Evolutionary conservation across 139 green algal species (phyloP), one percentile per base, ranked within the genome.

Genomic region (Chlamydomonas incerta): DNA sequence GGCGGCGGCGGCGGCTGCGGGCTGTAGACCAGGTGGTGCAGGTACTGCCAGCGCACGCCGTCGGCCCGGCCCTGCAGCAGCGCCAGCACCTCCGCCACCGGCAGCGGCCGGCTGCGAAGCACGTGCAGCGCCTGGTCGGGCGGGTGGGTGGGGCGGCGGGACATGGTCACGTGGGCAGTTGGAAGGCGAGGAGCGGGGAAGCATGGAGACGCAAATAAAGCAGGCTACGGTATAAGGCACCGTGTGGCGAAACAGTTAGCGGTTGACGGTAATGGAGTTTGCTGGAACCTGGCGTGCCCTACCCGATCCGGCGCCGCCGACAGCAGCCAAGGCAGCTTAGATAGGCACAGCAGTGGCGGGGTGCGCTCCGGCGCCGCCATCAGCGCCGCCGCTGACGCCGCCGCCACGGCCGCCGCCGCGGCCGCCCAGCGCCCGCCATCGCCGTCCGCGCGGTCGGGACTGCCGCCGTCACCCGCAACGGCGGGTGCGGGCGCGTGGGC

Each of bases 11-110:
- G n/a, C n/a, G n/a, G n/a, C n/a, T n/a, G 41, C 6, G 14, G 35
- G 73, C 68, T 41, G 33, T 88, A 80, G 74, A 96, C 92, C 31
- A 95, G 82, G 55, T 95, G 89, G 15, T 93, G 88, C 80, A 96
- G 89, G 88, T 95, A 96, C 24, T 89, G 89, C 90, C 90, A 95
- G 24, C 87, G 88, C 58, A 94, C 83, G 31, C 91, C 87, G 20
- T 90, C 82, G 1, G 83, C 57, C 23, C 63, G 79, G 52, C 72
- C 76, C 60, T 69, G 63, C 65, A 90, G 70, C 35, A 92, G 82
- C 6, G 70, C 52, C 62, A 91, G 75, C 26, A 81, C 77, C 50
- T 69, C 83, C 0, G 67, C 47, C 24, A 87, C 82, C 24, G 65
- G 82, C 31, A 83, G 46, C 29, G 57, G n/a, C 24, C 74, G 76